phyloP scores from a whole-genome alignment of 371 early-diverging fungal species.

The Lichtheimia ramosa region DNA sequence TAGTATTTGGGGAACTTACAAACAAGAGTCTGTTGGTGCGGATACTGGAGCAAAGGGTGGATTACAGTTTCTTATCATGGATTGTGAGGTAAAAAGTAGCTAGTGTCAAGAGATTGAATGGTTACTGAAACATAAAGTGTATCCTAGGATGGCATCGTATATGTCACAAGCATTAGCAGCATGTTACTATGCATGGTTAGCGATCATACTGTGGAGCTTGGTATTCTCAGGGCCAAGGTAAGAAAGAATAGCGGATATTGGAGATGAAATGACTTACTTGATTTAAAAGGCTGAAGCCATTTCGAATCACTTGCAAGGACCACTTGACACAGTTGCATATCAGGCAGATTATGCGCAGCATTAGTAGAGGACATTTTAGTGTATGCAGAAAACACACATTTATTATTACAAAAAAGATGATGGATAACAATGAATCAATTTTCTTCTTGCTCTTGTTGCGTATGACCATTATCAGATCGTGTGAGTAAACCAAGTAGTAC shows the following conservation, averaged over 20 bases:
- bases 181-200: conserved; percentile 78
- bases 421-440: background rate
- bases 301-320: conserved; percentile 59
- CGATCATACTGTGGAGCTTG: conserved; percentile 59
- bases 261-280: background rate
- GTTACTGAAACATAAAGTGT: background rate
- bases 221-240: conserved; percentile 73
- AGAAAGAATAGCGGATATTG: background rate
- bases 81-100: conserved; percentile 54
- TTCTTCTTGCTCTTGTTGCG: background rate
- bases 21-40: conserved; percentile 45
- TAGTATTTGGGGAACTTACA: conserved; percentile 79
- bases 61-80: conserved; percentile 58
- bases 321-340: conserved; percentile 50
- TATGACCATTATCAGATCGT: background rate
- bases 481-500: background rate
- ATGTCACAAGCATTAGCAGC: conserved; percentile 57
- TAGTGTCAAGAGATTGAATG: background rate
- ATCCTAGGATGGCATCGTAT: conserved; percentile 63
- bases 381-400: background rate
- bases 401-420: background rate
- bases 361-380: background rate
- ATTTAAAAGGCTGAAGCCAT: conserved; percentile 46
- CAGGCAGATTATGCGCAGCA: conserved; percentile 1
- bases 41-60: conserved; percentile 30